Evolutionary conservation across 2,329 filamentous ascomycete species (phyloP).

Genomic region (Pseudodiploospora longispora): DNA sequence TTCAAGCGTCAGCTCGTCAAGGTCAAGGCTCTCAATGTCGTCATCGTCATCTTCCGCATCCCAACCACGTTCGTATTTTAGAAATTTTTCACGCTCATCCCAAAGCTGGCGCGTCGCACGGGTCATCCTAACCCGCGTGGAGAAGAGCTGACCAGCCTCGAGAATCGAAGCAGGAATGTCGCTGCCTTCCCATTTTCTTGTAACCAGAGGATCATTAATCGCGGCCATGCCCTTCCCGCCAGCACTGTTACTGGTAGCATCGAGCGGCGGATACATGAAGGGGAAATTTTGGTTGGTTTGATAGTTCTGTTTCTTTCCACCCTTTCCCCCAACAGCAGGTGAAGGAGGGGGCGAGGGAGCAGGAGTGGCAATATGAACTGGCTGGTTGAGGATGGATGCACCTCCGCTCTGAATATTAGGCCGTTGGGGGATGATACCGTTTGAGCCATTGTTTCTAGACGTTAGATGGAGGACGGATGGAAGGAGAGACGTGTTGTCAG

Average conservation of each 20-base stretch:
- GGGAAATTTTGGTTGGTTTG: slow-evolving; percentile 99
- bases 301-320: slow-evolving; percentile 97
- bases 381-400: slow-evolving; percentile 83
- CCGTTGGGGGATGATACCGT: slow-evolving; percentile 52
- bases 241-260: slow-evolving; percentile 79
- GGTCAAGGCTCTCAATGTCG: slow-evolving; percentile 39
- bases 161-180: slow-evolving; percentile 91
- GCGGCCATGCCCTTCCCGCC: slow-evolving; percentile 83
- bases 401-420: slow-evolving; percentile 48
- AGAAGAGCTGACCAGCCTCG: slow-evolving; percentile 89
- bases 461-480: slow-evolving; percentile 75
- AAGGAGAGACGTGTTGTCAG: slow-evolving; percentile 83
- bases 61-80: slow-evolving; percentile 91
- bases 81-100: slow-evolving; percentile 85
- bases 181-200: slow-evolving; percentile 84
- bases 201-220: slow-evolving; percentile 70
- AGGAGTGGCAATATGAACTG: slow-evolving; percentile 97
- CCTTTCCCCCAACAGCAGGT: slow-evolving; percentile 77
- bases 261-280: slow-evolving; percentile 91
- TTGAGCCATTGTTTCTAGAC: slow-evolving; percentile 50
- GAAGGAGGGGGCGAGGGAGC: slow-evolving; percentile 93
- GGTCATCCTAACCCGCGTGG: slow-evolving; percentile 82
- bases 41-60: slow-evolving; percentile 40
- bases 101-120: slow-evolving; percentile 87
- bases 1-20: slow-evolving; percentile 35